These are phyloP conservation scores for Ceratocystis diversiconidia DNA, from an alignment of 2,329 filamentous ascomycete species.

Conservation along the genomic window DNA sequence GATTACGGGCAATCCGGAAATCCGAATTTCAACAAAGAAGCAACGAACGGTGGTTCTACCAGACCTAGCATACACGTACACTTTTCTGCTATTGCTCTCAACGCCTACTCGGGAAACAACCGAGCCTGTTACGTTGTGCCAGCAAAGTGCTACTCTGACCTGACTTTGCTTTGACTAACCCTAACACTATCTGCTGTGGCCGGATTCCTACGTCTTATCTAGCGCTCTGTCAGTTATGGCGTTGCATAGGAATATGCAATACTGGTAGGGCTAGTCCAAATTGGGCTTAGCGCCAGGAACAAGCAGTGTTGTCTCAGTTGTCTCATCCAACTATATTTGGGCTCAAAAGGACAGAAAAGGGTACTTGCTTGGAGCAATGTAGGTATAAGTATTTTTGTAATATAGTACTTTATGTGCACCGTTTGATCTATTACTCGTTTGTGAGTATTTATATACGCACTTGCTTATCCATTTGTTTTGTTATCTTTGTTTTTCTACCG, in stretches of 20 bases:
- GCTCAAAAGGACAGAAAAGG: background rate
- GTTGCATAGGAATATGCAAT: background rate
- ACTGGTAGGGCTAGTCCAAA: background rate
- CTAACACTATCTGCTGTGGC: background rate
- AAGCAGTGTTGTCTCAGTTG: background rate
- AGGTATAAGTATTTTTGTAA: background rate
- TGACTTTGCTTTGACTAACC: background rate
- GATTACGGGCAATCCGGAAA: background rate
- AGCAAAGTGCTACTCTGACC: background rate
- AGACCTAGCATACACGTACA: background rate
- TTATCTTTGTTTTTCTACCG: background rate
- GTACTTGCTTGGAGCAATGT: background rate
- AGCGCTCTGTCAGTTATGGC: background rate
- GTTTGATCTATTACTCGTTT: background rate
- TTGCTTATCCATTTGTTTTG: background rate
- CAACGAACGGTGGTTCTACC: background rate
- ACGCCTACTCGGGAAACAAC: background rate
- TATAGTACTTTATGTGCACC: background rate
- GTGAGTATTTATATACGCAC: background rate
- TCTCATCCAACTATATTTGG: slow-evolving; percentile 3
- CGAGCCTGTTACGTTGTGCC: background rate
- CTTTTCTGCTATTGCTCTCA: background rate
- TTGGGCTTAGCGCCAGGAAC: slow-evolving; percentile 18
- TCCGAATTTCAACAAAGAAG: background rate
- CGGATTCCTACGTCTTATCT: too few species aligned